phyloP scores from a whole-genome alignment of 2,329 filamentous ascomycete genomes.

The Endoconidiophora laricicola region DNA sequence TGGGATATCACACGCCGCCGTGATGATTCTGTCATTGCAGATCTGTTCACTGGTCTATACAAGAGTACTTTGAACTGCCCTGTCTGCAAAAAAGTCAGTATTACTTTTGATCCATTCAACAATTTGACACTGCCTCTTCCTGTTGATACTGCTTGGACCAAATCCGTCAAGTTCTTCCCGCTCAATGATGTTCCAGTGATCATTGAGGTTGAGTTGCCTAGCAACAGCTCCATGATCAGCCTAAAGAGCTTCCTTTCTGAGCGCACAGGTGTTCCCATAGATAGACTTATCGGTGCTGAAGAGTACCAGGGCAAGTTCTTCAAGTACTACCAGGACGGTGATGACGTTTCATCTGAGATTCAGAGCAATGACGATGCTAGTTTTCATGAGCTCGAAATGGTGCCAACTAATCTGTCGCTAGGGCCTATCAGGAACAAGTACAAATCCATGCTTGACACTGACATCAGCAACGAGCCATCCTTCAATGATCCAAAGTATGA shows the following conservation, averaged over 20 bases:
- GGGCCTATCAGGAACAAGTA: slow-evolving; percentile 28
- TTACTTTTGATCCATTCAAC: slow-evolving; percentile 96
- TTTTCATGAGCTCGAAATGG: slow-evolving; percentile 59
- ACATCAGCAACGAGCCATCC: slow-evolving; percentile 27
- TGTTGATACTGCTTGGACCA: slow-evolving; percentile 66
- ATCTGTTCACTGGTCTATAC: slow-evolving; percentile 94
- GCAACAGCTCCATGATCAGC: slow-evolving; percentile 50
- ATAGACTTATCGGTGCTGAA: slow-evolving; percentile 63
- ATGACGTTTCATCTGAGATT: slow-evolving; percentile 57
- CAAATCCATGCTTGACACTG: slow-evolving; percentile 34
- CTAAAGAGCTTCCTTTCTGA: slow-evolving; percentile 57
- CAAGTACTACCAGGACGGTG: slow-evolving; percentile 60
- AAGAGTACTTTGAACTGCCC: slow-evolving; percentile 94
- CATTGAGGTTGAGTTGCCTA: slow-evolving; percentile 66
- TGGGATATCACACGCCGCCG: slow-evolving; percentile 84
- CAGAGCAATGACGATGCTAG: slow-evolving; percentile 46
- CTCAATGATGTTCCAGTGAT: slow-evolving; percentile 52
- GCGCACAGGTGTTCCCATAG: slow-evolving; percentile 45
- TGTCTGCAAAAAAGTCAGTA: slow-evolving; percentile 83
- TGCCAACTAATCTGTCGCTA: slow-evolving; percentile 58
- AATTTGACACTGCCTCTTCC: slow-evolving; percentile 84
- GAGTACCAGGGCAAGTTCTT: slow-evolving; percentile 75
- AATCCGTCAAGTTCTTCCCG: slow-evolving; percentile 61
- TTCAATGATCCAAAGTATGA: slow-evolving; percentile 49
- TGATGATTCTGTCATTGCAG: slow-evolving; percentile 88